phyloP scores from a whole-genome alignment of 1,284 basidiomycete genomes.

The Microbotryum saponariae region DNA sequence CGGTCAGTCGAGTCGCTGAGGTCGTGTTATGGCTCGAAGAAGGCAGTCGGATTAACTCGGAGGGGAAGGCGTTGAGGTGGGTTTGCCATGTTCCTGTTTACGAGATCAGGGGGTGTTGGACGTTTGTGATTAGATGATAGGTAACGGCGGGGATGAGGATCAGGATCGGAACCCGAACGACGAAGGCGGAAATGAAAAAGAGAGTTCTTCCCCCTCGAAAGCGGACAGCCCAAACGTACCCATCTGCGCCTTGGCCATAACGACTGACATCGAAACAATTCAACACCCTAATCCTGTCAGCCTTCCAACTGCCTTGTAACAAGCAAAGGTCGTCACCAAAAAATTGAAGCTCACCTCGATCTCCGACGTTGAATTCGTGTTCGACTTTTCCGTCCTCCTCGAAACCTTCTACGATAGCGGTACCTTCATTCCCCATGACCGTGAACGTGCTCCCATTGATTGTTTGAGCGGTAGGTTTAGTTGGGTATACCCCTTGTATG shows the following conservation, averaged over 20 bases:
- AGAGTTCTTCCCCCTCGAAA: too few relatives aligned
- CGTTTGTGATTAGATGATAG: too few relatives aligned
- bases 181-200: too few relatives aligned
- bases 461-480: conserved; percentile 49
- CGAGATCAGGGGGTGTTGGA: neutral
- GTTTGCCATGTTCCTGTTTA: conserved; percentile 65
- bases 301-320: too few relatives aligned
- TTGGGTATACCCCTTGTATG: conserved; percentile 70
- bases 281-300: neutral
- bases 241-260: conserved; percentile 57
- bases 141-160: too few relatives aligned
- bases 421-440: conserved; percentile 70
- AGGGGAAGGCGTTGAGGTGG: conserved; percentile 49
- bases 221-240: conserved; percentile 13
- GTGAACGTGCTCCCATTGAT: conserved; percentile 34
- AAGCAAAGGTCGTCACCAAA: neutral
- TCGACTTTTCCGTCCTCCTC: conserved; percentile 43
- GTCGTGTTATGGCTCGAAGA: conserved; percentile 30
- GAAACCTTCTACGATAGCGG: conserved; percentile 60
- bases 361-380: conserved; percentile 49
- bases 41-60: conserved; percentile 59
- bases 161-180: too few relatives aligned
- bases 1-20: conserved; percentile 27
- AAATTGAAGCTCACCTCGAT: conserved; percentile 47
- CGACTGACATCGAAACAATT: conserved; percentile 42